phyloP scores from a whole-genome alignment of 768 basidiomycete species.

The Serendipita sp. region DNA sequence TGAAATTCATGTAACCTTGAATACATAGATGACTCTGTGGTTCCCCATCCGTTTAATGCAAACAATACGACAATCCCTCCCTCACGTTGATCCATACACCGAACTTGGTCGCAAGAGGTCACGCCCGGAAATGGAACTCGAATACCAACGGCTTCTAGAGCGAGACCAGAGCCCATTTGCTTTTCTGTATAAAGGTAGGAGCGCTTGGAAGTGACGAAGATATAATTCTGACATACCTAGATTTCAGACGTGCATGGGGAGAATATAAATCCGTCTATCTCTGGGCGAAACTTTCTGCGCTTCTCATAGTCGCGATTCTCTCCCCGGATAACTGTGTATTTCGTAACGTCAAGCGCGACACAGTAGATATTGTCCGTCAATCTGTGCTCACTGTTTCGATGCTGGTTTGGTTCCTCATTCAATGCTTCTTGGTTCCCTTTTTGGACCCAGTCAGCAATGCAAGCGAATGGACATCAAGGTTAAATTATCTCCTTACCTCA shows the following conservation, averaged over 20 bases:
- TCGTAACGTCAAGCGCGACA: slow-evolving; percentile 33
- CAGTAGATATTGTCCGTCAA: slow-evolving; percentile 45
- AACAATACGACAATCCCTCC: slow-evolving; percentile 41
- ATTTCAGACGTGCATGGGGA: slow-evolving; percentile 54
- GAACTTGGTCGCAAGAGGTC: slow-evolving; percentile 52
- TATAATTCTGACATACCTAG: slow-evolving; percentile 21
- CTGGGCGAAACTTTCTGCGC: slow-evolving; percentile 51
- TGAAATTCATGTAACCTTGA: neutral
- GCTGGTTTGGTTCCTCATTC: slow-evolving; percentile 41
- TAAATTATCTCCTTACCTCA: slow-evolving; percentile 55
- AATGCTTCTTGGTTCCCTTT: slow-evolving; percentile 48
- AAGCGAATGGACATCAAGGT: slow-evolving; percentile 54
- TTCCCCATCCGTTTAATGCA: slow-evolving; percentile 48
- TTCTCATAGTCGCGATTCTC: slow-evolving; percentile 49
- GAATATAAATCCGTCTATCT: slow-evolving; percentile 49
- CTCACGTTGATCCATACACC: slow-evolving; percentile 48
- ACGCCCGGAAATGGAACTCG: slow-evolving; percentile 41
- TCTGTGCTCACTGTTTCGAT: slow-evolving; percentile 41
- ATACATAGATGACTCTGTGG: slow-evolving; percentile 45
- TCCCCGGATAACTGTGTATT: slow-evolving; percentile 62
- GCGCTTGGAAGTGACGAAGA: slow-evolving; percentile 26
- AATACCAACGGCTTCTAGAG: slow-evolving; percentile 50
- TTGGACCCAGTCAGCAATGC: slow-evolving; percentile 57
- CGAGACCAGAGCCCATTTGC: slow-evolving; percentile 52
- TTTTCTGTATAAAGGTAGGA: slow-evolving; percentile 38